Percentiles rank a stretch among this genome's conserved stretches.
Conservation (phyloP, 192 early-diverging fungal genomes). For the Backusella luteola region DNA sequence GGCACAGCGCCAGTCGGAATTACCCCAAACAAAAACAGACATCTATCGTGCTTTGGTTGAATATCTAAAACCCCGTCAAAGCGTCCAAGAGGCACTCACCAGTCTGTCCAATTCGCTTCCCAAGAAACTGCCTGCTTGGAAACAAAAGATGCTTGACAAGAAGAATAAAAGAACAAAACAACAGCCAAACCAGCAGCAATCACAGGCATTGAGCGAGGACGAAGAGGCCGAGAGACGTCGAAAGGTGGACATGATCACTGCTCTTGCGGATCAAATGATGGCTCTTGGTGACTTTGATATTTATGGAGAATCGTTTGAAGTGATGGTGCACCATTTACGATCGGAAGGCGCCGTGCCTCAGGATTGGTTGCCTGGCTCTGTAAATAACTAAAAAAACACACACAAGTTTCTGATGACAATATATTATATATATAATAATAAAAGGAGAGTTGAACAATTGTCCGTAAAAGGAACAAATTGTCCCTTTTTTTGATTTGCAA, state of each 20-base stretch:
- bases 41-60: constrained; percentile 56
- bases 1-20: constrained; percentile 34
- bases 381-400: background rate
- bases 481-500: too few relatives aligned
- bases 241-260: constrained; percentile 63
- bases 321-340: constrained; percentile 62
- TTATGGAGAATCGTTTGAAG: constrained; percentile 71
- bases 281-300: constrained; percentile 62
- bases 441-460: background rate
- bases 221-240: constrained; percentile 41
- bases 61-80: constrained; percentile 57
- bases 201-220: constrained; percentile 23
- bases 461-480: background rate
- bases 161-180: constrained; percentile 38
- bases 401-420: background rate
- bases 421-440: background rate
- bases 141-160: constrained; percentile 34
- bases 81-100: constrained; percentile 57
- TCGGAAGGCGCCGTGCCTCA: constrained; percentile 52
- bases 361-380: constrained; percentile 54
- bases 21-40: constrained; percentile 53
- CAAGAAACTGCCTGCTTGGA: constrained; percentile 38
- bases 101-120: constrained; percentile 46
- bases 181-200: background rate
- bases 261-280: constrained; percentile 71